Base-by-base conservation (phyloP, 2,329 filamentous ascomycete genomes). In the Teratosphaeria nubilosa region DNA sequence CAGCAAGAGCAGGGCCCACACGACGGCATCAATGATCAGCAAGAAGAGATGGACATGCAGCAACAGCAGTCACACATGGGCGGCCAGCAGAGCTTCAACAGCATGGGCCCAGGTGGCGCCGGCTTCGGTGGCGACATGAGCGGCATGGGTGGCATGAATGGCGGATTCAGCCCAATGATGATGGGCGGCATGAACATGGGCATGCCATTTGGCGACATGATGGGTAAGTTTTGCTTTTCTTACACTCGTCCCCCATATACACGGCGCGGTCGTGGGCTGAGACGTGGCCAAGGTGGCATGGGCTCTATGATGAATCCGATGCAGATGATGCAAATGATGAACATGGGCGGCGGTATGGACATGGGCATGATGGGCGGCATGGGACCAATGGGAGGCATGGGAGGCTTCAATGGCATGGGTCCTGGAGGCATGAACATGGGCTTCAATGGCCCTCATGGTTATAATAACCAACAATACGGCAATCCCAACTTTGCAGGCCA, bases 101-200 rank as follows among this genome's bases (percentile, higher is more conserved):
- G 63, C 55, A 65, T 68, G 54, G 63, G 63, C n/a, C 60, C 64
- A 55, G 58, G 52, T 37, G 63, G 63, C n/a, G 58, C 65, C 54
- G 58, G 52, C 37, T 64, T 64, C 57, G 62, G 58, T 52, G 63
- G 62, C 57, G 62, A 63, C 32, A 64, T 65, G 62, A 65, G 65
- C 56, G 55, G 50, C 59, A 64, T 65, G 62, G 64, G 65, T 55
- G 55, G 50, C 59, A 75, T 72, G 62, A 82, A 81, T 59, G 85
- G 87, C 66, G 22, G 22, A 6, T 85, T 88, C 73, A 87, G 84
- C 69, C 84, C 87, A 24, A 81, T 82, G 78, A 89, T 91, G 78
- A 89, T 91, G 84, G 34, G 34, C 41, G 41, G 41, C 53, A 78
- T 79, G 76, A 68, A 71, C 45, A 79, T 77, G 66, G 75, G 73